Evolutionary conservation across 768 basidiomycete genomes (phyloP).

Genomic region (Auriscalpium microsporum): DNA sequence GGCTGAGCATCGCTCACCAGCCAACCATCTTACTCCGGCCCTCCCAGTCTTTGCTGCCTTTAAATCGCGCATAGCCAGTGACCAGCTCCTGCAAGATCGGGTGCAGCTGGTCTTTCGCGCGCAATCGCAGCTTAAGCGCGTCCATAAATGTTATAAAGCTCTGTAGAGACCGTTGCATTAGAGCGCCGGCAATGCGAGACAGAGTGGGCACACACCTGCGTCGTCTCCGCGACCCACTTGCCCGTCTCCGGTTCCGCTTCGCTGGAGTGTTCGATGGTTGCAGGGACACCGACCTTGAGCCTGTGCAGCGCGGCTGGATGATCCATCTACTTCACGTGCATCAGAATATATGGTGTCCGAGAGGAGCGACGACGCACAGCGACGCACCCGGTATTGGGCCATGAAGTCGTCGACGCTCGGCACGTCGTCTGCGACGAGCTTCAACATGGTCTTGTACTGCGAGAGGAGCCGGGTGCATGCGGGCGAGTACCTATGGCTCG

Average conservation of each 20-base stretch:
- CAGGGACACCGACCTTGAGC: constrained; percentile 87
- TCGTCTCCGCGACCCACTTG: constrained; percentile 97
- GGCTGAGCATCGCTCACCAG: constrained; percentile 47
- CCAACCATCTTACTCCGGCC: constrained; percentile 88
- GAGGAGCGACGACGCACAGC: background rate
- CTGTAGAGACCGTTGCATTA: constrained; percentile 33
- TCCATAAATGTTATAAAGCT: constrained; percentile 99
- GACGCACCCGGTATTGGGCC: constrained; percentile 58
- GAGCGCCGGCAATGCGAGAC: background rate
- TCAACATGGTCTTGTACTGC: constrained; percentile 96
- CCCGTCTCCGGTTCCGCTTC: constrained; percentile 89
- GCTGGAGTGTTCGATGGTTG: constrained; percentile 91
- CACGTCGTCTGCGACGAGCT: constrained; percentile 86
- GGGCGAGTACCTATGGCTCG: constrained; percentile 78
- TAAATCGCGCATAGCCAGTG: constrained; percentile 88
- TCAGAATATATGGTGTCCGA: background rate
- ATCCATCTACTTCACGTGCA: constrained; percentile 59
- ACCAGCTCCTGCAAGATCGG: constrained; percentile 94
- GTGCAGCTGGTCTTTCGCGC: constrained; percentile 97
- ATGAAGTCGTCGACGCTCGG: constrained; percentile 86
- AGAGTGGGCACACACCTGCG: constrained; percentile 50
- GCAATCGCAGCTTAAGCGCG: constrained; percentile 80
- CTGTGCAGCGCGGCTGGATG: constrained; percentile 88
- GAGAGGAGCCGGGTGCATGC: constrained; percentile 91
- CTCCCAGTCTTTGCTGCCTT: constrained; percentile 94